Evolutionary conservation across 2,329 filamentous ascomycete genomes (phyloP), one percentile per base, ranked within the genome.

Genomic region (Penicillium aurantiogriseum): DNA sequence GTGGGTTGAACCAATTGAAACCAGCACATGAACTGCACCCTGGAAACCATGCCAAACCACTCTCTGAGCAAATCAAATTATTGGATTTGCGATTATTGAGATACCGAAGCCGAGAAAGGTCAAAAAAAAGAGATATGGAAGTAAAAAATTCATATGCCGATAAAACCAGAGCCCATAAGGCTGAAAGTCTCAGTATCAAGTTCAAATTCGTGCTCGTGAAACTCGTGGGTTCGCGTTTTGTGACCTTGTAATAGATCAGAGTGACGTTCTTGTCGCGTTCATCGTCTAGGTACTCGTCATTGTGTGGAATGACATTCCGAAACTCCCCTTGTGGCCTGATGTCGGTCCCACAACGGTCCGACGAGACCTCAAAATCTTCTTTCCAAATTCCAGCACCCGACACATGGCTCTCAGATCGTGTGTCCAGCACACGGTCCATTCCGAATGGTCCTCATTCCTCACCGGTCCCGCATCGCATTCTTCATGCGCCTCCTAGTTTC

Each of bases 181-280:
- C 57, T 57, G 48, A 53, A 54, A 54, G 56, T 63, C 48, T 66
- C 58, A 59, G 59, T 60, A 49, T 60, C 59, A 66, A 66, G 53
- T 63, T 71, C 71, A 54, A 40, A 59, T 72, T 64, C 29, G 64
- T 68, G 63, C 65, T 70, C 70, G 61, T 73, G 66, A 70, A 62
- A 62, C 63, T 71, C 66, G 64, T 69, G 60, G 57, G 66, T 68
- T 67, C 65, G 65, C 68, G 54, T 68, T 65, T 65, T 65, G 62
- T 71, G 60, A 59, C 60, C 57, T 73, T 63, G 50, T 67, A 60
- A 64, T 56, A 46, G 58, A 63, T 67, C 58, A 57, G 51, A 52
- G 45, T 58, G 45, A 57, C 47, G 53, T 55, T 51, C 51, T 61
- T 54, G 47, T 58, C 53, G 52, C 35, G 45, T 54, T 49, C 35